These are phyloP conservation scores for Coemansia sp. DNA, from an alignment of 192 early-diverging fungal species.

Conservation along the genomic window DNA sequence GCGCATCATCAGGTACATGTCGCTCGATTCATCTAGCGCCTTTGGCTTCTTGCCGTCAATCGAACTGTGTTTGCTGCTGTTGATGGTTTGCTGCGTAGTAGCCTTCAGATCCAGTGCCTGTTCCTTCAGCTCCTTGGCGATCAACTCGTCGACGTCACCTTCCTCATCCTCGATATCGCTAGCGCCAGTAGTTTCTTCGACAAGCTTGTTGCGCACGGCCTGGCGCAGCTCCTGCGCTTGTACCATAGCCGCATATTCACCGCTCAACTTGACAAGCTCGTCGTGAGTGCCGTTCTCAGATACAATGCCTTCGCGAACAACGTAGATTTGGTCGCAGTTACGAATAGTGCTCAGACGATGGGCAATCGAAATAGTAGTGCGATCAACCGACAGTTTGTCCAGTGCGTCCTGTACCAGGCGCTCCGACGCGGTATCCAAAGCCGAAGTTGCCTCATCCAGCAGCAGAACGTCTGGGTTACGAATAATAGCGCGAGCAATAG, in stretches of 20 bases:
- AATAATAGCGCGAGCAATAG: conserved; percentile 89
- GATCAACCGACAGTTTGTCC: conserved; percentile 67
- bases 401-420: conserved; percentile 80
- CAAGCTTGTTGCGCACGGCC: conserved; percentile 54
- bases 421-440: conserved; percentile 80
- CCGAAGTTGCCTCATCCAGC: conserved; percentile 87
- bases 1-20: conserved; percentile 29
- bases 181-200: conserved; percentile 44
- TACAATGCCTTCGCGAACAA: conserved; percentile 70
- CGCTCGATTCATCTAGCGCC: conserved; percentile 28
- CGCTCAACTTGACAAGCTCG: conserved; percentile 64
- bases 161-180: conserved; percentile 41
- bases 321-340: conserved; percentile 84
- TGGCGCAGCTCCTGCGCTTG: conserved; percentile 82
- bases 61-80: conserved; percentile 13
- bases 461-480: conserved; percentile 82
- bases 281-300: conserved; percentile 79
- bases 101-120: conserved; percentile 46
- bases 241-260: conserved; percentile 60
- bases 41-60: conserved; percentile 6
- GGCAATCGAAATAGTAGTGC: conserved; percentile 78
- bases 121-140: conserved; percentile 46
- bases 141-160: conserved; percentile 50
- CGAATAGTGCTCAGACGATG: conserved; percentile 63
- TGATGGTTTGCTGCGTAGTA: conserved; percentile 28